These are phyloP conservation scores for Yamadazyma jaroonii DNA, from an alignment of 1,139 yeast species.

Conservation along the genomic window DNA sequence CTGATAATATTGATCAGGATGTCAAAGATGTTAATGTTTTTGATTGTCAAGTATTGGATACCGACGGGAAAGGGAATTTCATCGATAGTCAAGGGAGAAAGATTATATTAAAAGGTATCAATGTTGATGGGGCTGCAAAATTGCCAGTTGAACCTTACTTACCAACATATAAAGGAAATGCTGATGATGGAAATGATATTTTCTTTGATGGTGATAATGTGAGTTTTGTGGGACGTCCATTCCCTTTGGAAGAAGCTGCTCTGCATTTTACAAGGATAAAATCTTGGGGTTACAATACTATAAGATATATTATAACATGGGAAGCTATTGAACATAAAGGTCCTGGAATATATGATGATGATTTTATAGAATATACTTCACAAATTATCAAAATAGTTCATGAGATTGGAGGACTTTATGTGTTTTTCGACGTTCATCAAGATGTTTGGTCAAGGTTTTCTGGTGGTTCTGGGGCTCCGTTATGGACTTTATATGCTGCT, in stretches of 20 bases:
- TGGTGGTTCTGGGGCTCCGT: conserved; percentile 96
- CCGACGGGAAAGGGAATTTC: conserved; percentile 53
- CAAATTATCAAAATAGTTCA: conserved; percentile 58
- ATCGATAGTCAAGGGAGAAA: conserved; percentile 58
- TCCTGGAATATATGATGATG: conserved; percentile 80
- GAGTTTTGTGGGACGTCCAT: conserved; percentile 80
- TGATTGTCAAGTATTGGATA: conserved; percentile 31
- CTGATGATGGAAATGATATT: conserved; percentile 41
- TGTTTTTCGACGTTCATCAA: conserved; percentile 86
- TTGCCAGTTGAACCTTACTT: conserved; percentile 59
- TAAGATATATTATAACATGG: conserved; percentile 82
- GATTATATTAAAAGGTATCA: conserved; percentile 74
- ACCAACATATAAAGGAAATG: conserved; percentile 49
- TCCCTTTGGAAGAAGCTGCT: conserved; percentile 69
- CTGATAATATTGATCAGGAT: conserved; percentile 6
- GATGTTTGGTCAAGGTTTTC: conserved; percentile 90
- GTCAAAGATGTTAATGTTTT: conserved; percentile 8
- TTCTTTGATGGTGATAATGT: conserved; percentile 71
- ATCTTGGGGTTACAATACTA: conserved; percentile 78
- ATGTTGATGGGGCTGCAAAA: conserved; percentile 75
- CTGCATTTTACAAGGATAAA: conserved; percentile 67
- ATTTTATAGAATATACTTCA: conserved; percentile 68
- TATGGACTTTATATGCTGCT: conserved; percentile 96
- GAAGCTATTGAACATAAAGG: conserved; percentile 90
- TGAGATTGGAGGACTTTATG: conserved; percentile 70